phyloP scores from a whole-genome alignment of 345 rosid species.

The Heritiera fomes region DNA sequence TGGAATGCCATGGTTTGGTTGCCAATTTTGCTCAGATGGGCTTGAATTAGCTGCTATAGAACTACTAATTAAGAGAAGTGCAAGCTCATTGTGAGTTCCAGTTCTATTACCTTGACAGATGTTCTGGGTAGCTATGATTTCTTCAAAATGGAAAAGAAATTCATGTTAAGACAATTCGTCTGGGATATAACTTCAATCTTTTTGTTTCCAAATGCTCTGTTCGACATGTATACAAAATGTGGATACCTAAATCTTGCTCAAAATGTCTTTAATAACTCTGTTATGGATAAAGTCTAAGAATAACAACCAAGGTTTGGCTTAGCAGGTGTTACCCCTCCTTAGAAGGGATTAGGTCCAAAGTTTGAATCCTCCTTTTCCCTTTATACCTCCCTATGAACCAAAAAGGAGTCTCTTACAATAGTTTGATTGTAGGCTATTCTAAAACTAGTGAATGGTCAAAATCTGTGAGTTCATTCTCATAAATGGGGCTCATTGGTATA shows the following conservation, averaged over 20 bases:
- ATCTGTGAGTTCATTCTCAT: conserved; percentile 50
- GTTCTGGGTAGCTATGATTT: conserved; percentile 42
- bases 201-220: conserved; percentile 48
- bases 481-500: conserved; percentile 50
- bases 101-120: conserved; percentile 42
- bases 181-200: conserved; percentile 33
- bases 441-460: conserved; percentile 47
- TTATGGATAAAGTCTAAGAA: conserved; percentile 44
- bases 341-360: no score
- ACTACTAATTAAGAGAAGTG: conserved; percentile 42
- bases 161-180: conserved; percentile 41
- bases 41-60: conserved; percentile 38
- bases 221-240: conserved; percentile 54
- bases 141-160: conserved; percentile 47
- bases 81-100: conserved; percentile 36
- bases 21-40: conserved; percentile 49
- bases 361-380: no score
- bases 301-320: no score
- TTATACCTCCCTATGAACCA: no score
- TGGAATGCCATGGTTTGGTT: conserved; percentile 52
- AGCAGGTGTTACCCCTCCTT: no score
- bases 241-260: conserved; percentile 40
- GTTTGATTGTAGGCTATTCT: conserved; percentile 52
- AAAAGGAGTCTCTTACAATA: conserved; percentile 39
- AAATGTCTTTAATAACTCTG: conserved; percentile 30